Evolutionary conservation across 108 stramenopile genomes (phyloP).

Genomic region (Poteriospumella lacustris): DNA sequence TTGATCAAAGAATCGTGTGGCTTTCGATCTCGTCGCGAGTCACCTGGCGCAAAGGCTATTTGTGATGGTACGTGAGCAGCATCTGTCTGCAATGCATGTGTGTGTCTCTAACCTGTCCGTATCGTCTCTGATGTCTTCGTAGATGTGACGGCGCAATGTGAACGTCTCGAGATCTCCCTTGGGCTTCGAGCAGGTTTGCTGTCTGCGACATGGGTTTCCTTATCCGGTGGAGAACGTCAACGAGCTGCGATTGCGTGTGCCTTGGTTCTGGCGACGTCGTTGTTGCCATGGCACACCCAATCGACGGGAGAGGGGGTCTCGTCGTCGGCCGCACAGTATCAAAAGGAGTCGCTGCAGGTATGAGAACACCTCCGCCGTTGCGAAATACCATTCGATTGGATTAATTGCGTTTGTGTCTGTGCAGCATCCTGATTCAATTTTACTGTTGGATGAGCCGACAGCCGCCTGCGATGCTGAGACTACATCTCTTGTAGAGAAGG

Average conservation of each 20-base stretch:
- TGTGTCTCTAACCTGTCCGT: neutral
- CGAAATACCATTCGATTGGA: too few species aligned
- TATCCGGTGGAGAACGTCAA: conserved; percentile 16
- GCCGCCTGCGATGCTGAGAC: conserved; percentile 15
- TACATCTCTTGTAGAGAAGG: neutral
- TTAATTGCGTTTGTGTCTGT: neutral
- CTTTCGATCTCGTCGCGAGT: neutral
- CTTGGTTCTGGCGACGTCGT: neutral
- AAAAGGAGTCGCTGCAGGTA: too few species aligned
- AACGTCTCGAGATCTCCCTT: neutral
- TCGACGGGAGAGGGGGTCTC: too few species aligned
- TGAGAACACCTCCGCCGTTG: too few species aligned
- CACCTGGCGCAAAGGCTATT: neutral
- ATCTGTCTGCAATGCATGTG: neutral
- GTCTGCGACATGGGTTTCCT: neutral
- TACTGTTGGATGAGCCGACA: neutral
- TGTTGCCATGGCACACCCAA: too few species aligned
- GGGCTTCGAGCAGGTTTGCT: neutral
- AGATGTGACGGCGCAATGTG: neutral
- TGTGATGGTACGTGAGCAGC: neutral
- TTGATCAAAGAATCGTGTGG: neutral
- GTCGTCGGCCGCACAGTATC: too few species aligned
- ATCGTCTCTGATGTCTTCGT: neutral
- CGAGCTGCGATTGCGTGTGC: neutral
- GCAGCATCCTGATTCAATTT: neutral